These are phyloP conservation scores for Apium graveolens DNA, from an alignment of 129 eudicot species.

Conservation along the genomic window DNA sequence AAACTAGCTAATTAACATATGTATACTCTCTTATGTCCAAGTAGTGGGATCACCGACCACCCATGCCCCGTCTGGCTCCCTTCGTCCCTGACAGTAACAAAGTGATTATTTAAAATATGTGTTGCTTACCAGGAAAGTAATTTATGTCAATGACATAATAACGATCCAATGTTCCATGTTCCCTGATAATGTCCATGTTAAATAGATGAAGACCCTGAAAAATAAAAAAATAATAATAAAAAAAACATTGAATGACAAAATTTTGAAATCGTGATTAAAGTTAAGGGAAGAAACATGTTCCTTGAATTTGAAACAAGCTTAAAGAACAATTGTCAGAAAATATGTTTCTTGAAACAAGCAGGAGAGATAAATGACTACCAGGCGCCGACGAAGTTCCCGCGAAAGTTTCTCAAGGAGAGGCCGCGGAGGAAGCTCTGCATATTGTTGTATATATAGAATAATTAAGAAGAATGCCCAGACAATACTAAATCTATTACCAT, in stretches of 20 bases:
- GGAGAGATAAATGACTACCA: constrained; percentile 35
- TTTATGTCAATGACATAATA: constrained; percentile 91
- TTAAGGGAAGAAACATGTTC: not conserved
- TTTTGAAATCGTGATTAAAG: not conserved
- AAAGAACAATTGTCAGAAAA: not conserved
- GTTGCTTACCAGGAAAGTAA: constrained; percentile 79
- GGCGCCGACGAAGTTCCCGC: constrained; percentile 76
- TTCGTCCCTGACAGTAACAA: not conserved
- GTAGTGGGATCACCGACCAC: not conserved
- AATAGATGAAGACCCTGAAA: constrained; percentile 86
- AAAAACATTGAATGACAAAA: not conserved
- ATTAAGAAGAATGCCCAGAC: not conserved
- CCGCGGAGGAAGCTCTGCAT: constrained; percentile 92
- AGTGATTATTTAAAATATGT: not conserved
- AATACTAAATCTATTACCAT: not conserved
- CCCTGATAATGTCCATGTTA: constrained; percentile 91
- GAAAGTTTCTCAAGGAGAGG: constrained; percentile 85
- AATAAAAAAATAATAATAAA: not conserved
- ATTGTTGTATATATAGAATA: not conserved
- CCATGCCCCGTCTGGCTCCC: not conserved
- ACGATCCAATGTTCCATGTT: constrained; percentile 70
- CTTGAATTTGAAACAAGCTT: not conserved
- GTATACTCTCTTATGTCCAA: not conserved
- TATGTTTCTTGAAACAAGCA: not conserved
- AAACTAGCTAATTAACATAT: not conserved